Conservation (phyloP, 2,329 filamentous ascomycete species). For the Penicillium hordei region DNA sequence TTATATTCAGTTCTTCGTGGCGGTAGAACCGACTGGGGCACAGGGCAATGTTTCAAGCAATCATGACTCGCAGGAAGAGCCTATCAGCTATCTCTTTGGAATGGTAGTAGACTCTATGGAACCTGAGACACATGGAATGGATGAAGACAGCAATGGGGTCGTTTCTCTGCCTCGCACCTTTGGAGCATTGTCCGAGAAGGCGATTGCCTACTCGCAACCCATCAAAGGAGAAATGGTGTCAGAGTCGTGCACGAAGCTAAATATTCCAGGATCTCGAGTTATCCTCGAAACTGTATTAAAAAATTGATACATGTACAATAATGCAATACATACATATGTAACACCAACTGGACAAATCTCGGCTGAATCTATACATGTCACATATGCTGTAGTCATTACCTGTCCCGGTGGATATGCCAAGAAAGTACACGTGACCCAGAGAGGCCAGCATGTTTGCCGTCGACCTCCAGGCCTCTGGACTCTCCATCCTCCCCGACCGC, state of each 20-base stretch:
- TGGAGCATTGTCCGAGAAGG: slow-evolving; percentile 43
- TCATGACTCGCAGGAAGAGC: slow-evolving; percentile 1
- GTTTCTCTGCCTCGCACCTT: slow-evolving; percentile 33
- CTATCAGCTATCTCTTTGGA: slow-evolving; percentile 34
- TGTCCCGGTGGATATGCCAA: slow-evolving; percentile 26
- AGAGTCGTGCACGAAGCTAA: slow-evolving; percentile 34
- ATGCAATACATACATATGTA: neutral
- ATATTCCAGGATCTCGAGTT: slow-evolving; percentile 37
- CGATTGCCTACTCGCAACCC: slow-evolving; percentile 36
- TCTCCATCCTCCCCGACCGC: slow-evolving; percentile 30
- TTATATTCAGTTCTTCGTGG: slow-evolving; percentile 44
- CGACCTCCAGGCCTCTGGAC: slow-evolving; percentile 33
- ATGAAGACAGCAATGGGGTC: slow-evolving; percentile 17
- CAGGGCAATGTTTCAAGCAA: neutral
- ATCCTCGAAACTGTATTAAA: slow-evolving; percentile 13
- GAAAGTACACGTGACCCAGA: slow-evolving; percentile 32
- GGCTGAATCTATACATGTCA: slow-evolving; percentile 2
- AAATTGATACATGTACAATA: slow-evolving; percentile 2
- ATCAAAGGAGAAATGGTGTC: slow-evolving; percentile 4
- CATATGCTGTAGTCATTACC: neutral
- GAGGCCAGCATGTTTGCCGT: slow-evolving; percentile 39
- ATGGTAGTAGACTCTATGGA: slow-evolving; percentile 32
- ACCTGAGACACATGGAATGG: neutral
- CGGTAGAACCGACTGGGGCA: slow-evolving; percentile 24
- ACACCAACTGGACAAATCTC: neutral